Conservation (phyloP, 345 rosid genomes). For the Corymbia maculata region DNA sequence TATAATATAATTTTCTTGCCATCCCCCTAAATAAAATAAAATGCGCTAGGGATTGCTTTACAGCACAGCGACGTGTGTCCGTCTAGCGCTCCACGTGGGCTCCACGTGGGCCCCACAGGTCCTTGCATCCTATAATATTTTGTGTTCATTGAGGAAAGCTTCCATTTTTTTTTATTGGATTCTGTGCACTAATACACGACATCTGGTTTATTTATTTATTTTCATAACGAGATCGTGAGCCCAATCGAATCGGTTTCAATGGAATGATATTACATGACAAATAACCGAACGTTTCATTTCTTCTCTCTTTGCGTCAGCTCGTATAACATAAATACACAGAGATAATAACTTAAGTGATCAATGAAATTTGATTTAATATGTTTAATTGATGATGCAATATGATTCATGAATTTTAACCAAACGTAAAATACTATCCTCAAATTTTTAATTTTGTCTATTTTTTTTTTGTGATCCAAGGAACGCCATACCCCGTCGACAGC, state of each 20-base stretch:
- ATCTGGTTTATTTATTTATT: neutral
- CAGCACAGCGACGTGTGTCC: neutral
- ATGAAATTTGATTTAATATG: too few relatives aligned
- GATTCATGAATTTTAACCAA: fast-evolving
- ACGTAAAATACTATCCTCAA: too few relatives aligned
- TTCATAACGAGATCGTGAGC: neutral
- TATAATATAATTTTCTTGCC: neutral
- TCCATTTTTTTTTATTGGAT: neutral
- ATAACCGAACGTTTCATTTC: neutral
- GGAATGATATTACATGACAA: neutral
- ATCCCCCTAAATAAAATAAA: neutral
- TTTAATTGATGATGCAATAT: fast-evolving
- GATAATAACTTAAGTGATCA: too few relatives aligned
- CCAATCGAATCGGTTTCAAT: neutral
- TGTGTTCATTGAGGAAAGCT: neutral
- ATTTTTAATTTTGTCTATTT: too few relatives aligned
- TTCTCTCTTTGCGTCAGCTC: neutral
- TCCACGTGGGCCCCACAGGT: neutral
- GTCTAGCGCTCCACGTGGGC: neutral
- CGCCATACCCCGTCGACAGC: too few relatives aligned
- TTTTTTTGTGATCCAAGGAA: too few relatives aligned
- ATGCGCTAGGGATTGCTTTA: neutral
- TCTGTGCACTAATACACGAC: neutral
- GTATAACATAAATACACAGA: too few relatives aligned
- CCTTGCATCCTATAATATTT: neutral